Evolutionary conservation across 441 rosid genomes (phyloP).

Genomic region (Erodium texanum): DNA sequence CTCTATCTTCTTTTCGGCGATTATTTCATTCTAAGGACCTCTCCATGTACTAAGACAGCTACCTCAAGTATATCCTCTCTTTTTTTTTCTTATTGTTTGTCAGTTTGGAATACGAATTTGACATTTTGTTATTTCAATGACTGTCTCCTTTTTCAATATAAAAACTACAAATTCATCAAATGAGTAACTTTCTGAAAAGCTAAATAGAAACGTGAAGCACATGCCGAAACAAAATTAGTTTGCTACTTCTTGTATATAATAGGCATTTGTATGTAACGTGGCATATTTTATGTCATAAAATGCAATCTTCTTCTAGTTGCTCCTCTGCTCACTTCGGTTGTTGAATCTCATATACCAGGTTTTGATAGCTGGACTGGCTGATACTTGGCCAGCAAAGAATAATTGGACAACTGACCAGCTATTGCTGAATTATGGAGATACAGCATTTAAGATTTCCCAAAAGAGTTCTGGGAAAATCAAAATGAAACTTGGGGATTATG

Average conservation of each 20-base stretch:
- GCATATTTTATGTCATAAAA: constrained; percentile 8
- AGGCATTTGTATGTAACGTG: neutral
- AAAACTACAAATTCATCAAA: neutral
- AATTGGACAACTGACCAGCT: constrained; percentile 74
- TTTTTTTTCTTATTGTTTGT: neutral
- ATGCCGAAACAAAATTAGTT: neutral
- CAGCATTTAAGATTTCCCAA: constrained; percentile 72
- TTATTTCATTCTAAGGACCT: constrained; percentile 2
- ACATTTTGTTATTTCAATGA: neutral
- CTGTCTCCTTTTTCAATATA: neutral
- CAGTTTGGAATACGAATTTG: neutral
- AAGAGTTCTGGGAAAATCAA: constrained; percentile 52
- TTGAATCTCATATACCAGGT: constrained; percentile 37
- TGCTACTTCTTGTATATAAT: neutral
- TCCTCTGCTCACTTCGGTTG: constrained; percentile 13
- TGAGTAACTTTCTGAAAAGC: neutral
- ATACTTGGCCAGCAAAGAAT: constrained; percentile 81
- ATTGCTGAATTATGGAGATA: constrained; percentile 52
- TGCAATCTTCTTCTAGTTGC: constrained; percentile 5
- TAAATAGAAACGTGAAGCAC: neutral
- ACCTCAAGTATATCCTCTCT: neutral
- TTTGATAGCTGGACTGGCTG: constrained; percentile 69
- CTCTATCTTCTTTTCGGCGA: neutral
- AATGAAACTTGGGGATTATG: constrained; percentile 78
- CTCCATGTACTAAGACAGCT: neutral